These are phyloP conservation scores for Lactarius tabidus DNA, from an alignment of 768 basidiomycete genomes.

Conservation along the genomic window DNA sequence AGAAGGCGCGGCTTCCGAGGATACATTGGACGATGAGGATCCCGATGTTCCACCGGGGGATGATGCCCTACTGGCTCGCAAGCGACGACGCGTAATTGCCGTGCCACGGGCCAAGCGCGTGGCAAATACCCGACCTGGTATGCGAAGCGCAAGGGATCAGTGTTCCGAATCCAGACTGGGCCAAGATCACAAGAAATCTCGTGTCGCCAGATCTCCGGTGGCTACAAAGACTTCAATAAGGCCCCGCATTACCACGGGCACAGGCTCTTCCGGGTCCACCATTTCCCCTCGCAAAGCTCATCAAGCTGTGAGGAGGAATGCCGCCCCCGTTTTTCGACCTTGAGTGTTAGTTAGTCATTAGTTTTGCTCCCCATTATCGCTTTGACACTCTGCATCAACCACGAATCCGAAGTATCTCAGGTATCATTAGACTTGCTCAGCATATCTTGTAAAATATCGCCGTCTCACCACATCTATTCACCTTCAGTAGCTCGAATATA, in stretches of 20 bases:
- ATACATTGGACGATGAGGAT: conserved; percentile 24
- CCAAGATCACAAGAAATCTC: conserved; percentile 4
- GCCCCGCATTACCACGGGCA: conserved; percentile 10
- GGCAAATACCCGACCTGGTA: conserved; percentile 5
- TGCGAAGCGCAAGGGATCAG: conserved; percentile 2
- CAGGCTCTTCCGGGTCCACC: neutral
- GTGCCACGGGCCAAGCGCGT: neutral
- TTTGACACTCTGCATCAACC: neutral
- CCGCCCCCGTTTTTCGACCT: neutral
- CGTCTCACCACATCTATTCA: conserved; percentile 7
- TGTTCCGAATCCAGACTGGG: conserved; percentile 3
- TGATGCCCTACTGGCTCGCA: conserved; percentile 12
- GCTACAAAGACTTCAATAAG: conserved; percentile 22
- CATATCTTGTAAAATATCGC: conserved; percentile 21
- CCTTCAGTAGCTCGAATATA: conserved; percentile 1
- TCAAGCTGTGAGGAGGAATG: conserved; percentile 8
- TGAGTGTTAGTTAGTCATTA: conserved; percentile 7
- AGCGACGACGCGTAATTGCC: conserved; percentile 20
- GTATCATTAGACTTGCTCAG: conserved; percentile 8
- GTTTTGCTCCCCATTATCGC: neutral
- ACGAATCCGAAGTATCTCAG: neutral
- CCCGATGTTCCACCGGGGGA: neutral
- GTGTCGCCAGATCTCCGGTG: conserved; percentile 1
- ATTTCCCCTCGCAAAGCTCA: conserved; percentile 6
- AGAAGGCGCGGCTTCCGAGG: conserved; percentile 20